Base-by-base conservation (phyloP, 169 alveolate species). In the Theileria luwenshuni region DNA sequence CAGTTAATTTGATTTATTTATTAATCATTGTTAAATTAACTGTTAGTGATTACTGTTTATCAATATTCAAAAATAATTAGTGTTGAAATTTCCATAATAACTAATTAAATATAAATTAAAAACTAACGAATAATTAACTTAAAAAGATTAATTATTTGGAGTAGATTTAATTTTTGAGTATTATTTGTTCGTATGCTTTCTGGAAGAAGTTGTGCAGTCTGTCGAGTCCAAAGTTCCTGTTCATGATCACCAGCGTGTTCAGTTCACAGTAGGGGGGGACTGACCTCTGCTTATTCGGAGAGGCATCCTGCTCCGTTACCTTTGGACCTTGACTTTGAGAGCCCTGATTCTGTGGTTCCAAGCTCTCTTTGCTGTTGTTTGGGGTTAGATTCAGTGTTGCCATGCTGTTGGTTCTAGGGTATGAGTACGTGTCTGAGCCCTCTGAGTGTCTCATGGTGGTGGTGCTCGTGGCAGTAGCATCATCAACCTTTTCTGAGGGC, bases 191-290 rank as follows among this genome's bases (percentile, higher is more conserved):
- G 27, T 71, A 33, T 21, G 73, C 75, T 56, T 80, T 79, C 27
- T 67, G 76, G 33, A 89, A 59, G 30, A 77, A 64, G 59, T 85
- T 60, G 67, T 89, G 86, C 28, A 89, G 69, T 3, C 87, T 70
- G 28, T 72, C 70, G 15, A 89, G 33, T 19, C 80, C 91, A 33
- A 90, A 89, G 58, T 81, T 77, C 23, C 64, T 58, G 65, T 85
- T 85, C 48, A 89, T 48, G 17, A 76, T 77, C 38, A 70, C 83
- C 52, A 89, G 76, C 19, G 84, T 80, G 6, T 87, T 86, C 21
- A 89, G 67, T 56, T 89, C 94, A 69, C 94, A 89, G 75, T 89
- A 89, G 3, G 94, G 94, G 13, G 94, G 94, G 17, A 79, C 87
- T 17, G 64, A 21, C 51, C 25, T 15, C 35, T 13, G n/a, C 45